Evolutionary conservation across 140 eudicot species (phyloP).

Genomic region (Flaveria floridana): DNA sequence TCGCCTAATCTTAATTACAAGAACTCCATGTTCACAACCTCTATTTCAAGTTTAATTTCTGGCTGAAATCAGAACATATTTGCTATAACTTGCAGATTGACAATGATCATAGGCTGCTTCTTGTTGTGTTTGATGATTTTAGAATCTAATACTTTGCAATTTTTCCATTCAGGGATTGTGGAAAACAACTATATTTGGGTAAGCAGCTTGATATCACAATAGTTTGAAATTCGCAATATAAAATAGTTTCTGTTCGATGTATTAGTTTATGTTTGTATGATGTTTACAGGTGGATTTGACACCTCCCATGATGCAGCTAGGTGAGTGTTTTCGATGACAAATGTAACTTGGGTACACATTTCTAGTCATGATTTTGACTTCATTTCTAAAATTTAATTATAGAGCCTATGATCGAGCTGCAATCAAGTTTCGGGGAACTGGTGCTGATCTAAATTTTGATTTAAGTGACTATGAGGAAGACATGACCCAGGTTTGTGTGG

Average conservation of each 20-base stretch:
- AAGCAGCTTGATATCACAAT: conserved; percentile 29
- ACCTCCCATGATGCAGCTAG: conserved; percentile 81
- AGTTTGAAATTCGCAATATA: background rate
- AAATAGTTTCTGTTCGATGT: conserved; percentile 2
- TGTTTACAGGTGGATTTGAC: conserved; percentile 73
- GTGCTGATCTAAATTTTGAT: conserved; percentile 80
- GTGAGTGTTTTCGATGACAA: conserved; percentile 39
- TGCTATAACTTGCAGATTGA: conserved; percentile 7
- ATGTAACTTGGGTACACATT: background rate
- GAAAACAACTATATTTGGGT: conserved; percentile 87
- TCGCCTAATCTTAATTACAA: conserved; percentile 8
- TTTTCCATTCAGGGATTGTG: conserved; percentile 73
- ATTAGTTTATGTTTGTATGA: conserved; percentile 12
- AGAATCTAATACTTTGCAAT: conserved; percentile 20
- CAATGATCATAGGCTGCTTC: background rate
- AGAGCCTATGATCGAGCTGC: conserved; percentile 99
- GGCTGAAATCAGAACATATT: background rate
- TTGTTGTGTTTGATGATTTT: conserved; percentile 13
- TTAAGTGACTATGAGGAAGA: conserved; percentile 76
- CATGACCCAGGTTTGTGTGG: conserved; percentile 54
- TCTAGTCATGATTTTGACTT: conserved; percentile 15
- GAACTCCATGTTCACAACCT: conserved; percentile 9
- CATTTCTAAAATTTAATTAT: conserved; percentile 9
- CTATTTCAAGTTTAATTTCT: background rate
- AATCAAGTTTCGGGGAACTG: conserved; percentile 86